These are phyloP conservation scores for Podaxis rugospora DNA, from an alignment of 768 basidiomycete species.

Conservation along the genomic window DNA sequence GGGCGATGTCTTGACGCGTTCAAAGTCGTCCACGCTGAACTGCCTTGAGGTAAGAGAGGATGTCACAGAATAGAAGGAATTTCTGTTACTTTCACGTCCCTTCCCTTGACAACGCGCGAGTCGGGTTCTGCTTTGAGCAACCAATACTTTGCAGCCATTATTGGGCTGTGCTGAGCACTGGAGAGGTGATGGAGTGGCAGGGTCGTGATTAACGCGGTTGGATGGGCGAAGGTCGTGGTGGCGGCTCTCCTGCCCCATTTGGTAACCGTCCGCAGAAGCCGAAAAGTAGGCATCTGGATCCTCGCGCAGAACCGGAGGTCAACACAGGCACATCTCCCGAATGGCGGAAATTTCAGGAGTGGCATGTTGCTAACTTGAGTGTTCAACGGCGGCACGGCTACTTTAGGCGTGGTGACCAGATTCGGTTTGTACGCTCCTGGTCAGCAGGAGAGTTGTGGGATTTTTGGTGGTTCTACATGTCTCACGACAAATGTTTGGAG, in stretches of 20 bases:
- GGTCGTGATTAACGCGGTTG: neutral
- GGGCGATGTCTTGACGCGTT: constrained; percentile 59
- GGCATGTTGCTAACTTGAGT: too few relatives aligned
- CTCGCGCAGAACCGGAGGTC: too few relatives aligned
- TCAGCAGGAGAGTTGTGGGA: too few relatives aligned
- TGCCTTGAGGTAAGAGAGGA: constrained; percentile 21
- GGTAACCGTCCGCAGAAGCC: neutral
- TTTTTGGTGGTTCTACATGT: too few relatives aligned
- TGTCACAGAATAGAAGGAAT: neutral
- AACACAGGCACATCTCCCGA: too few relatives aligned
- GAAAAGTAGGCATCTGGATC: neutral
- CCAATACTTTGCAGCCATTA: constrained; percentile 41
- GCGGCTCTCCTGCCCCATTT: neutral
- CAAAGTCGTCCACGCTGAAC: constrained; percentile 89
- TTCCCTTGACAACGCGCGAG: constrained; percentile 78
- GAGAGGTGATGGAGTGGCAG: neutral
- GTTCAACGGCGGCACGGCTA: too few relatives aligned
- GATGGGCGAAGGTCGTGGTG: neutral
- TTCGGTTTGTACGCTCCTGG: too few relatives aligned
- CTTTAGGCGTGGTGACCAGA: too few relatives aligned
- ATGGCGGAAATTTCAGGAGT: too few relatives aligned
- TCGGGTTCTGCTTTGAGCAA: constrained; percentile 87
- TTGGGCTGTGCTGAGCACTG: neutral
- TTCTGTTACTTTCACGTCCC: constrained; percentile 68
- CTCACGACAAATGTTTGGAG: too few relatives aligned